Evolutionary conservation across 805 yeast genomes (phyloP).

Genomic region (Saccharomycopsis guyanensis): DNA sequence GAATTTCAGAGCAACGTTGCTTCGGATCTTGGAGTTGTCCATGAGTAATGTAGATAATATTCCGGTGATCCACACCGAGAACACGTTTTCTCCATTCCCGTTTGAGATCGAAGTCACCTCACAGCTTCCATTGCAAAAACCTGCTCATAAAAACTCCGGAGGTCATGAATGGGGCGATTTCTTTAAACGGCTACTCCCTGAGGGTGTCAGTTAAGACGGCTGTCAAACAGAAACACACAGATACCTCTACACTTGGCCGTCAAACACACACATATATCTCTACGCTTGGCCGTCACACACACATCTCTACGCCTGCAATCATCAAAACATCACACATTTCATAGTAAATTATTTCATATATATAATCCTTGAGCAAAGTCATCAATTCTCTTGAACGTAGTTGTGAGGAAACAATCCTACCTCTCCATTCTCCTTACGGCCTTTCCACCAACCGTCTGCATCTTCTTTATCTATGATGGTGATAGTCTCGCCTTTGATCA

Average conservation of each 20-base stretch:
- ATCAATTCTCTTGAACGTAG: conserved; percentile 28
- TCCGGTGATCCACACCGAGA: neutral
- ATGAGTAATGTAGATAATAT: neutral
- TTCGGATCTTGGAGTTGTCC: conserved; percentile 1
- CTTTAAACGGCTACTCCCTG: neutral
- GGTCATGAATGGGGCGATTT: neutral
- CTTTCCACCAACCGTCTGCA: conserved; percentile 45
- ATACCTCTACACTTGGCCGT: no score
- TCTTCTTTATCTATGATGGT: conserved; percentile 28
- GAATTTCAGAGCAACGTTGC: neutral
- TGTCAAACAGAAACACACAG: no score
- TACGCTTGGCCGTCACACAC: no score
- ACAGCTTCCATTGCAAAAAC: neutral
- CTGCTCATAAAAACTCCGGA: neutral
- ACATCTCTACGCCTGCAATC: no score
- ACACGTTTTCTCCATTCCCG: conserved; percentile 1
- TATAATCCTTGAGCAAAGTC: no score
- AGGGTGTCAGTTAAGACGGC: no score
- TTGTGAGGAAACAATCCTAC: conserved; percentile 42
- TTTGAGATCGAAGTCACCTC: conserved; percentile 2
- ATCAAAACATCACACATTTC: no score
- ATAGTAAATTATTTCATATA: no score
- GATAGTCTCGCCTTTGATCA: conserved; percentile 29
- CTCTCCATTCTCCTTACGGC: conserved; percentile 32
- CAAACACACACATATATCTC: no score